Percentiles rank a stretch among this genome's conserved stretches.
Evolutionary conservation across 495 filamentous ascomycete genomes (phyloP).

Genomic region (Aspergillus leporis): DNA sequence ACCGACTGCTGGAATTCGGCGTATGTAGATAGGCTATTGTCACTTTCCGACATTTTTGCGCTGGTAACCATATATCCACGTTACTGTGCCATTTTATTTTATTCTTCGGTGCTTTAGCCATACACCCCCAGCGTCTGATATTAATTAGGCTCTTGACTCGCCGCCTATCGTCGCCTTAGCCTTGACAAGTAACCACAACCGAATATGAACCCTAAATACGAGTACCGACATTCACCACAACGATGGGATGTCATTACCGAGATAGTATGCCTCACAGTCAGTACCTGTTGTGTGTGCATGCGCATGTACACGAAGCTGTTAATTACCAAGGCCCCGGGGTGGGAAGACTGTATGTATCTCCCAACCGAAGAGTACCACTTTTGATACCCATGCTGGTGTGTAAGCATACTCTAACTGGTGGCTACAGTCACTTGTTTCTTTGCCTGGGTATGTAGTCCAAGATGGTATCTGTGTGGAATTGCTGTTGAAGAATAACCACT

Average conservation of each 20-base stretch:
- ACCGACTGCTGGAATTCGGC: neutral
- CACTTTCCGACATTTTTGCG: neutral
- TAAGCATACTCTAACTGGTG: neutral
- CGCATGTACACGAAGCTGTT: constrained; percentile 28
- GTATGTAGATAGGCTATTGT: neutral
- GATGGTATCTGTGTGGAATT: neutral
- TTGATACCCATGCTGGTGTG: neutral
- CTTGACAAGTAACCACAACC: neutral
- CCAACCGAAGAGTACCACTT: neutral
- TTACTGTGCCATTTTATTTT: neutral
- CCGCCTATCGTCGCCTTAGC: neutral
- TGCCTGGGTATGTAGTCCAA: constrained; percentile 23
- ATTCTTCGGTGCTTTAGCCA: neutral
- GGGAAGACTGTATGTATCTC: constrained; percentile 34
- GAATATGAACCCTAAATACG: constrained; percentile 2
- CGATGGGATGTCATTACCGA: constrained; percentile 24
- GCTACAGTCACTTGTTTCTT: constrained; percentile 19
- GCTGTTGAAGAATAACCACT: neutral
- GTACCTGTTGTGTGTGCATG: constrained; percentile 28
- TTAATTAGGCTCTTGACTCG: neutral
- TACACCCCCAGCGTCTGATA: neutral
- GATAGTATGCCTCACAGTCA: constrained; percentile 24
- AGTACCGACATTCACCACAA: constrained; percentile 14
- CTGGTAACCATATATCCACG: too few relatives aligned
- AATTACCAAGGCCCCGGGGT: constrained; percentile 24